Conservation (phyloP, 116 monocot genomes). For the Cymodocea nodosa region DNA sequence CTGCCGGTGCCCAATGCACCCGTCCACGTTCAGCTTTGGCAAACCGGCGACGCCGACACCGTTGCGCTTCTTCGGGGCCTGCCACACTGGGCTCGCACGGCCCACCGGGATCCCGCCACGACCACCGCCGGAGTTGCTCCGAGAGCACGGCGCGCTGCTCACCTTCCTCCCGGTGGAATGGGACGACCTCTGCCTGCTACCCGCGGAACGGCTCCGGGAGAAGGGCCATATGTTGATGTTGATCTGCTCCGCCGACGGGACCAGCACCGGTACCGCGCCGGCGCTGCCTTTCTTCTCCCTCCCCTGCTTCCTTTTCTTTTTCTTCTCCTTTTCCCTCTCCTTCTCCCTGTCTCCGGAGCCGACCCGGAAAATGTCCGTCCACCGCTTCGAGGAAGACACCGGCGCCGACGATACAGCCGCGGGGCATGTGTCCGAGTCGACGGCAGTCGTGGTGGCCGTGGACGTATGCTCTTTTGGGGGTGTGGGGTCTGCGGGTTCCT, state of each 20-base stretch:
- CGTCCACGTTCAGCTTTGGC: slow-evolving; percentile 40
- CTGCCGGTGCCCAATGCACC: slow-evolving; percentile 34
- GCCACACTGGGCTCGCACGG: slow-evolving; percentile 1
- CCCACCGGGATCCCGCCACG: slow-evolving; percentile 12
- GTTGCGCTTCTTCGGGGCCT: slow-evolving; percentile 20
- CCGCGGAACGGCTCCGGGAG: slow-evolving; percentile 69
- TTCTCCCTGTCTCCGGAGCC: slow-evolving; percentile 2
- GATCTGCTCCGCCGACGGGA: slow-evolving; percentile 19
- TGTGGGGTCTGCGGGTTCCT: not conserved
- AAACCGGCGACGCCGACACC: not conserved
- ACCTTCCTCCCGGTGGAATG: slow-evolving; percentile 23
- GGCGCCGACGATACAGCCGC: not conserved
- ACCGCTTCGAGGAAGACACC: slow-evolving; percentile 1
- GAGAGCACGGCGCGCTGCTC: slow-evolving; percentile 83
- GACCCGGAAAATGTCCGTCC: slow-evolving; percentile 5
- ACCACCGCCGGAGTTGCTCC: slow-evolving; percentile 59
- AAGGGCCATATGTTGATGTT: slow-evolving; percentile 96
- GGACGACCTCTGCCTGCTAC: slow-evolving; percentile 12
- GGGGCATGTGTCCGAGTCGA: not conserved
- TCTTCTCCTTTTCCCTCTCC: not conserved
- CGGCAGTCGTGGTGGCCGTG: not conserved
- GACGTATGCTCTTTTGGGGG: not conserved
- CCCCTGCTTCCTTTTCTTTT: not conserved
- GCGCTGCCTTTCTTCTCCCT: not conserved
- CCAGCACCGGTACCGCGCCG: not conserved